Percentiles rank a stretch among this genome's conserved stretches.
phyloP scores from a whole-genome alignment of 2,329 filamentous ascomycete genomes.

The Coleophoma crateriformis region DNA sequence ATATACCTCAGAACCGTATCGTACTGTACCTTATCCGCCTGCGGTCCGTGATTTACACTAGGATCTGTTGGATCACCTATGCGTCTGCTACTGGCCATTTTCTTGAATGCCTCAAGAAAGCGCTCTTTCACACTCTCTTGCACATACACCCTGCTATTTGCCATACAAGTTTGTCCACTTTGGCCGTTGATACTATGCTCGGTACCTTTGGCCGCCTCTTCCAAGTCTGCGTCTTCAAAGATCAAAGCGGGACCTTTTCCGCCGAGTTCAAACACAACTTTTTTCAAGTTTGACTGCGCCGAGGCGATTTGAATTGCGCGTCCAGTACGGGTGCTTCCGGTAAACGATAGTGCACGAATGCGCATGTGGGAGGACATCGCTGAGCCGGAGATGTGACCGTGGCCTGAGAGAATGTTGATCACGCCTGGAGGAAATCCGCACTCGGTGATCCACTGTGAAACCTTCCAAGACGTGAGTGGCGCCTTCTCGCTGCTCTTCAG shows the following conservation, averaged over 20 bases:
- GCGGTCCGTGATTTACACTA: conserved; percentile 37
- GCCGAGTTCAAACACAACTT: conserved; percentile 33
- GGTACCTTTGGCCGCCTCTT: conserved; percentile 34
- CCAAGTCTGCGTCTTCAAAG: conserved; percentile 35
- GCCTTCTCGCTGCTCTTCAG: conserved; percentile 44
- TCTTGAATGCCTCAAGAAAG: conserved; percentile 30
- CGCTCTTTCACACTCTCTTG: conserved; percentile 45
- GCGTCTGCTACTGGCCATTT: conserved; percentile 26
- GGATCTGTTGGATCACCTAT: conserved; percentile 36
- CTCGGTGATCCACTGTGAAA: background rate
- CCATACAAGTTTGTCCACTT: conserved; percentile 54
- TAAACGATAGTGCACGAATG: conserved; percentile 32
- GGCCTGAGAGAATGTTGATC: conserved; percentile 28
- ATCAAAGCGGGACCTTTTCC: conserved; percentile 35
- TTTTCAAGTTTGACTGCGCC: conserved; percentile 32
- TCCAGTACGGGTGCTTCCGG: conserved; percentile 29
- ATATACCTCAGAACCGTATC: conserved; percentile 37
- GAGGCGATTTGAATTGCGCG: conserved; percentile 32
- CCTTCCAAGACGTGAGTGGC: conserved; percentile 12
- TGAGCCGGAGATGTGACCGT: conserved; percentile 24
- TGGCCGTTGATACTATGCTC: conserved; percentile 51
- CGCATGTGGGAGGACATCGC: conserved; percentile 29
- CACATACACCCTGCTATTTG: conserved; percentile 50
- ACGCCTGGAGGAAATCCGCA: conserved; percentile 26
- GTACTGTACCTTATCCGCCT: conserved; percentile 37